A percentile compares a stretch with the other conserved stretches of the same genome.
phyloP scores from a whole-genome alignment of 768 basidiomycete species.

The Tubosaeta brunneosetosa region DNA sequence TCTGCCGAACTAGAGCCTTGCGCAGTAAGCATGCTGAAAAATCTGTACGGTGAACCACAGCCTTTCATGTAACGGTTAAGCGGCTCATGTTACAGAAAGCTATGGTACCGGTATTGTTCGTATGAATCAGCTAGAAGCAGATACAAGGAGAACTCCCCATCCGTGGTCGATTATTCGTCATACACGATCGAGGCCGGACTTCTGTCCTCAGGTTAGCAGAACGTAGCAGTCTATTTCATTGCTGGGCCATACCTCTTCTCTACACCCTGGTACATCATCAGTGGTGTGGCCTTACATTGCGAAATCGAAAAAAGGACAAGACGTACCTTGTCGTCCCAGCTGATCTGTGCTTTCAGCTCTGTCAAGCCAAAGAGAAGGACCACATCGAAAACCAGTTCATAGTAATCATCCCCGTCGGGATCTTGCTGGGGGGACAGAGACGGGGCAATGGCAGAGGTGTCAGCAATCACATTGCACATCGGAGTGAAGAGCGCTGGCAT shows the following conservation, averaged over 20 bases:
- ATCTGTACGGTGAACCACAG: no score
- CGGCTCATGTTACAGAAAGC: no score
- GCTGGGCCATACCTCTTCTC: background rate
- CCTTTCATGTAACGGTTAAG: no score
- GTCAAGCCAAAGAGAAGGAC: constrained; percentile 40
- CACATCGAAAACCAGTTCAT: constrained; percentile 28
- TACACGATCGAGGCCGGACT: constrained; percentile 2
- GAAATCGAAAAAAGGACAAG: background rate
- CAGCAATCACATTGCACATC: constrained; percentile 10
- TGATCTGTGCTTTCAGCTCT: constrained; percentile 42
- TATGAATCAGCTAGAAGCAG: background rate
- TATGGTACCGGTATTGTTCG: background rate
- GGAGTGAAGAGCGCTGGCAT: background rate
- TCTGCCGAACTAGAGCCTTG: no score
- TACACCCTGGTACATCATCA: background rate
- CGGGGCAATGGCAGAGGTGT: constrained; percentile 5
- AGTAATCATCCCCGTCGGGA: constrained; percentile 6
- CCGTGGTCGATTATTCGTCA: background rate
- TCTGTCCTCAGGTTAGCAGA: background rate
- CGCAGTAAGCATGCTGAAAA: no score
- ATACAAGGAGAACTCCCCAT: no score
- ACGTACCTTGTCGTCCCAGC: constrained; percentile 34
- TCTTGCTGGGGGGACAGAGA: background rate
- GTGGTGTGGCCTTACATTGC: no score
- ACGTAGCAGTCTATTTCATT: background rate